Evolutionary conservation across 31 red algal species (phyloP), one percentile per base, ranked within the genome.

Genomic region (Asparagopsis taxiformis): DNA sequence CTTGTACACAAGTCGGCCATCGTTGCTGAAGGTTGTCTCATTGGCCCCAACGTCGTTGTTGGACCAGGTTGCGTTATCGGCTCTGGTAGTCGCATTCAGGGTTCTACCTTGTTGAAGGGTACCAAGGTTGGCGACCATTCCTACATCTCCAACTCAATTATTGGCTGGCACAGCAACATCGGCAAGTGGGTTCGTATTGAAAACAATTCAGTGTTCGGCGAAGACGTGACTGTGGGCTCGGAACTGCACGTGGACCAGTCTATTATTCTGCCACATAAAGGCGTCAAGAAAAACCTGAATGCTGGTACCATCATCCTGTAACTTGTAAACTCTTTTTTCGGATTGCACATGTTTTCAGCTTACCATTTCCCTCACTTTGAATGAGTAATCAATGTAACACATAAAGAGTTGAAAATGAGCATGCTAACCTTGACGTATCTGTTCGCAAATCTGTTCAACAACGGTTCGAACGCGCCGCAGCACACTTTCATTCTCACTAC

Each of bases 11-110:
- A 79, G 7, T 60, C 61, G 0, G 95, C 95, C 3, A 68, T 64
- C 25, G 84, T 98, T 59, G 77, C 79, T 10, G 37, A 71, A 30
- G 85, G 63, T 23, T 89, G 85, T 53, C 70, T 71, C 48, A 72
- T 98, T 41, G 95, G 95, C 21, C 95, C 95, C 16, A 91, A 98
- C 59, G 89, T 93, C 6, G 95, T 98, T 37, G 66, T 98, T 43
- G 95, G 95, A 25, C 68, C 81, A 21, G 76, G 73, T 28, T 98
- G 95, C 53, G 58, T 93, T 0, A 72, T 98, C 0, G 95, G 79
- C 38, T 79, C 94, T 32, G 95, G 95, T 19, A 66, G 87, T 44
- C 59, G 94, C 25, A 36, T 97, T 59, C 70, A 80, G 67, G 55
- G 77, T 33, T 51, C 60, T 20, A 85, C 88, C 10, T 39, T 97